These are phyloP conservation scores for Colletotrichum sidae DNA, from an alignment of 2,329 filamentous ascomycete species.

Conservation along the genomic window DNA sequence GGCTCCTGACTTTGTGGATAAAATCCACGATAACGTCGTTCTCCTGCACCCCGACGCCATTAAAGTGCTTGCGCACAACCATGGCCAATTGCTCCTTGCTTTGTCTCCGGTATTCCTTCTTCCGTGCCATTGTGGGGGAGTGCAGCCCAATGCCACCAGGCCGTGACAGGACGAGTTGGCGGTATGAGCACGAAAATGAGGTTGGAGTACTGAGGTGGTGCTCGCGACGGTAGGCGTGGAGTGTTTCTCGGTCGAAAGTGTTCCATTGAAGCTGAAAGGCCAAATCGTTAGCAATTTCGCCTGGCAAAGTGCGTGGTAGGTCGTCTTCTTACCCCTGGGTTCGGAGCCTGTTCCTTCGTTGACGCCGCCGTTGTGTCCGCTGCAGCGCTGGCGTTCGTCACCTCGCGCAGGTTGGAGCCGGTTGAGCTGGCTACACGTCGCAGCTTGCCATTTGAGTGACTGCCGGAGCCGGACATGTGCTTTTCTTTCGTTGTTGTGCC, in stretches of 20 bases:
- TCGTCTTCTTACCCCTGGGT: conserved; percentile 28
- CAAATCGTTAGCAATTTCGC: conserved; percentile 19
- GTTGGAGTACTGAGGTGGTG: conserved; percentile 78
- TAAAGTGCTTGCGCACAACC: conserved; percentile 85
- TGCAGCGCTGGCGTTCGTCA: conserved; percentile 45
- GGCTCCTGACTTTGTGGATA: conserved; percentile 71
- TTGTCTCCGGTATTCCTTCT: conserved; percentile 72
- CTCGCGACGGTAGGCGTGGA: conserved; percentile 81
- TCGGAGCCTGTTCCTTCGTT: conserved; percentile 33
- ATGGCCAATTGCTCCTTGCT: conserved; percentile 79
- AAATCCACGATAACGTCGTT: conserved; percentile 86
- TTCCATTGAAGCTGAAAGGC: conserved; percentile 70
- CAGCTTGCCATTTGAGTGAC: conserved; percentile 63
- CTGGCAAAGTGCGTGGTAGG: conserved; percentile 23
- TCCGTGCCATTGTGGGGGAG: conserved; percentile 81
- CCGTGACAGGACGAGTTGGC: conserved; percentile 70
- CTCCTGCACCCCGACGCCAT: conserved; percentile 81
- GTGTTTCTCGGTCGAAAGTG: conserved; percentile 72
- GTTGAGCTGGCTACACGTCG: conserved; percentile 66
- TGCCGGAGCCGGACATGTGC: conserved; percentile 47
- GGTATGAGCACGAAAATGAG: conserved; percentile 74
- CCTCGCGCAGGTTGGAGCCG: conserved; percentile 45
- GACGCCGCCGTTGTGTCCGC: conserved; percentile 38
- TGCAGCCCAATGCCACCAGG: conserved; percentile 74
- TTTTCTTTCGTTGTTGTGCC: conserved; percentile 57